Conservation (phyloP, 2,329 filamentous ascomycete genomes). For the Diaporthe nobilis region DNA sequence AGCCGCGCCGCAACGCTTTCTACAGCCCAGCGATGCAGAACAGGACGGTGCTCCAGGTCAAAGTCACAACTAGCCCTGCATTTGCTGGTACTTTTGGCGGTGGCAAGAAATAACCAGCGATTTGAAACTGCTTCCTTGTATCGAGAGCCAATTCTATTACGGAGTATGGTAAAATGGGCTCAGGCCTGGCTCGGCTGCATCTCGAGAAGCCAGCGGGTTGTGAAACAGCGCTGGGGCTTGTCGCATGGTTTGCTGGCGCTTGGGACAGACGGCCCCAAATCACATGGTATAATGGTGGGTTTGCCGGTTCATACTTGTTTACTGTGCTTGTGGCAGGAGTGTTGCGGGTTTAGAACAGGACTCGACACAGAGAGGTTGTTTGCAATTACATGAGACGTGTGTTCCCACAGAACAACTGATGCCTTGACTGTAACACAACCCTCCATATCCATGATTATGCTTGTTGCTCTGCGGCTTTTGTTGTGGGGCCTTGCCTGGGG, state of each 20-base stretch:
- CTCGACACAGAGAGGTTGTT: background rate
- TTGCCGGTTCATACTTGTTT: background rate
- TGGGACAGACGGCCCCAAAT: background rate
- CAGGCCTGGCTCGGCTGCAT: background rate
- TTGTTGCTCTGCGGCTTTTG: too few species aligned
- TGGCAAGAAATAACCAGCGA: conserved; percentile 6
- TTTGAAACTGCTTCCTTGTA: background rate
- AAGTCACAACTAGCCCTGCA: background rate
- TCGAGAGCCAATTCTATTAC: background rate
- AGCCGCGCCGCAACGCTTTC: background rate
- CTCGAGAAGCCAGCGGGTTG: background rate
- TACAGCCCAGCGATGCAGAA: background rate
- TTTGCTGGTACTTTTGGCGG: background rate
- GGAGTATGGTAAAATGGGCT: conserved; percentile 21
- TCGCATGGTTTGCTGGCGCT: conserved; percentile 18
- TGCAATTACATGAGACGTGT: background rate
- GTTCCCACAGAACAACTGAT: background rate
- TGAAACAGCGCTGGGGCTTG: conserved; percentile 20
- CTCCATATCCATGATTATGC: background rate
- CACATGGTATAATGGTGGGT: background rate
- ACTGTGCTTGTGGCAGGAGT: conserved; percentile 12
- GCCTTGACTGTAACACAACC: background rate
- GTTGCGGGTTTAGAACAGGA: conserved; percentile 4
- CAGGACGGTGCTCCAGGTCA: background rate
- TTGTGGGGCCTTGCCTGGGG: background rate